Conservation (phyloP, 441 rosid genomes). For the Dalechampia spathulata region DNA sequence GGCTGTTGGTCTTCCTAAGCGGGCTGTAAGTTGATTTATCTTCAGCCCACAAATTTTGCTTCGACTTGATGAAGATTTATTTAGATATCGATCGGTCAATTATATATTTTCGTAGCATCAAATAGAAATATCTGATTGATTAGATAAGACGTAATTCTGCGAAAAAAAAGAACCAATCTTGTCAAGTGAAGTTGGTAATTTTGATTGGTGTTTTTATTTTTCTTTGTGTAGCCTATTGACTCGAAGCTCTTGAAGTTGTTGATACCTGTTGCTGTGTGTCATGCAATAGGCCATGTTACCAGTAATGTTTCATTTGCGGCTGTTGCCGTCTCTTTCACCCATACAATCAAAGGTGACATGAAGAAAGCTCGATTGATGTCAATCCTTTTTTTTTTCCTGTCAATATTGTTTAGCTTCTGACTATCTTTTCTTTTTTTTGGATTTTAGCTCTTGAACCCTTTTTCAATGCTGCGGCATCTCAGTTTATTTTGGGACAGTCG, state of each 20-base stretch:
- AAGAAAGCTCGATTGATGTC: not conserved
- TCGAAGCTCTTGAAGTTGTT: slow-evolving; percentile 61
- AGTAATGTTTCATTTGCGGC: slow-evolving; percentile 93
- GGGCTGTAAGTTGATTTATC: slow-evolving; percentile 57
- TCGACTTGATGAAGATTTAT: no score
- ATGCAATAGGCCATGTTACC: slow-evolving; percentile 84
- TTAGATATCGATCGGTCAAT: no score
- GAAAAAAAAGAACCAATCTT: no score
- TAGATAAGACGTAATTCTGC: no score
- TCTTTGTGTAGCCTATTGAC: slow-evolving; percentile 62
- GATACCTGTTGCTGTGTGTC: slow-evolving; percentile 88
- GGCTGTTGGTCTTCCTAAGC: slow-evolving; percentile 91
- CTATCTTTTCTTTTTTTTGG: not conserved
- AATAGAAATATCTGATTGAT: no score
- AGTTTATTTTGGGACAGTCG: slow-evolving; percentile 72
- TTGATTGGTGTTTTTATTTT: slow-evolving; percentile 3
- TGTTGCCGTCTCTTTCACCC: slow-evolving; percentile 95
- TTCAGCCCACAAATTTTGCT: no score
- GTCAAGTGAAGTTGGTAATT: no score
- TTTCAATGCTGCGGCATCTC: slow-evolving; percentile 95
- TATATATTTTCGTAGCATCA: no score
- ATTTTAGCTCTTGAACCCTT: slow-evolving; percentile 93
- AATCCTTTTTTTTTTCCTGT: not conserved
- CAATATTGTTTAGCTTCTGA: not conserved
- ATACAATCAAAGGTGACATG: slow-evolving; percentile 69